A percentile compares a stretch with the other conserved stretches of the same genome.
These are phyloP conservation scores for Trichoderma sp. DNA, from an alignment of 2,329 filamentous ascomycete species.

Conservation along the genomic window DNA sequence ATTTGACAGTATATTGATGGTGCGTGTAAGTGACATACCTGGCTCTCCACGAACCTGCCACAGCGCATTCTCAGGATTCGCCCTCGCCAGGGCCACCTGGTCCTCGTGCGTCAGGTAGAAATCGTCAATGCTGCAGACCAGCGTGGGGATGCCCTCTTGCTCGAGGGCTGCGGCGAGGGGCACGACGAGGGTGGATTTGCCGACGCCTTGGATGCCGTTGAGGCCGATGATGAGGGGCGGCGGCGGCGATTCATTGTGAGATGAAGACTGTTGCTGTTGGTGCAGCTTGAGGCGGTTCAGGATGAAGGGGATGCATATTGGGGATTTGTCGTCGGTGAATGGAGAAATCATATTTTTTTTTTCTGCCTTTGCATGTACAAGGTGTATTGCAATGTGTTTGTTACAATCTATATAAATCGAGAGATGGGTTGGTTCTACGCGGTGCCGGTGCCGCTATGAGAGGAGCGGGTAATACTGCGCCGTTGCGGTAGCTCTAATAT, in stretches of 20 bases:
- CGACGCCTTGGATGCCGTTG: constrained; percentile 88
- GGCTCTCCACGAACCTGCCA: constrained; percentile 84
- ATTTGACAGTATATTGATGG: too few species aligned
- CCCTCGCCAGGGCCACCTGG: constrained; percentile 66
- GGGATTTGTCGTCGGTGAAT: constrained; percentile 77
- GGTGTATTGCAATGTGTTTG: neutral
- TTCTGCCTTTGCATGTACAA: neutral
- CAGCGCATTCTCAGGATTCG: constrained; percentile 72
- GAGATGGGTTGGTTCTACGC: neutral
- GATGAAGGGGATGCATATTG: constrained; percentile 78
- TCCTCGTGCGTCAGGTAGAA: constrained; percentile 78
- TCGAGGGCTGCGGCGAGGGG: constrained; percentile 66
- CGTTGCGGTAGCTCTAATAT: neutral
- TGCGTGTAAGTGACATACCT: constrained; percentile 45
- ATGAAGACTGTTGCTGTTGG: constrained; percentile 34
- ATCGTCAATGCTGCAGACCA: constrained; percentile 85
- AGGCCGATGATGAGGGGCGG: constrained; percentile 79
- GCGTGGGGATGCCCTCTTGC: constrained; percentile 61
- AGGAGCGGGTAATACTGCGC: neutral
- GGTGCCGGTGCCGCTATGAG: neutral
- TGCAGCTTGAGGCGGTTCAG: constrained; percentile 61
- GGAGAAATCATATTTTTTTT: neutral
- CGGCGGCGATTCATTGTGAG: constrained; percentile 38
- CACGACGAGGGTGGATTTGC: constrained; percentile 85
- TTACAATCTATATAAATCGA: neutral